Evolutionary conservation across 2,329 filamentous ascomycete genomes (phyloP).

Genomic region (Rosellinia necatrix): DNA sequence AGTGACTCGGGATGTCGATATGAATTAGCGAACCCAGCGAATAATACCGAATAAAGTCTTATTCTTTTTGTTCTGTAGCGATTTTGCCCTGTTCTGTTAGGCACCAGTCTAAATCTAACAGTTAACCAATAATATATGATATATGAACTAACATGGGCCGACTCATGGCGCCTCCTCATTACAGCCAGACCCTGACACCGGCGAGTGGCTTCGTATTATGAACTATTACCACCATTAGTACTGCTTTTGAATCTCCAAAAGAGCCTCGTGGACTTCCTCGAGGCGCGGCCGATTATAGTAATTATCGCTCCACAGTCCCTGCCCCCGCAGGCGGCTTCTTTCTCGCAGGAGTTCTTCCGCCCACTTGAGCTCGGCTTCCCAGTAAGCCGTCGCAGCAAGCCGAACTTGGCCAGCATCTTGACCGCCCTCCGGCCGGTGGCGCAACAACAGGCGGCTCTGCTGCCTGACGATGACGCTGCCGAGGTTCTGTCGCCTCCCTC

Average conservation of each 20-base stretch:
- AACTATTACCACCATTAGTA: neutral
- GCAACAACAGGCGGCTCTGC: constrained; percentile 52
- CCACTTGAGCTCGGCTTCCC: constrained; percentile 52
- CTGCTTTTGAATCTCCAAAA: constrained; percentile 34
- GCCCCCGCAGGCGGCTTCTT: constrained; percentile 44
- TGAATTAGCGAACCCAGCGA: neutral
- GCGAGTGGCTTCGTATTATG: neutral
- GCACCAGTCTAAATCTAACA: neutral
- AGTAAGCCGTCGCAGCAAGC: constrained; percentile 50
- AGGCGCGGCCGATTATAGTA: constrained; percentile 54
- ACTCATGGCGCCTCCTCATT: neutral
- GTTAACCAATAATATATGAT: neutral
- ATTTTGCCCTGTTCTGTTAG: neutral
- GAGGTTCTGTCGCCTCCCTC: constrained; percentile 51
- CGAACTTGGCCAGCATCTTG: constrained; percentile 43
- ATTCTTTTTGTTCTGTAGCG: neutral
- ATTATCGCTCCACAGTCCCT: constrained; percentile 55
- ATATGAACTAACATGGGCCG: neutral
- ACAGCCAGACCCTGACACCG: neutral
- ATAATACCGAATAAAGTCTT: constrained; percentile 1
- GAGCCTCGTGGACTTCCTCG: constrained; percentile 46
- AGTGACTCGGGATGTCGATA: neutral
- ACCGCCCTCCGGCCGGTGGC: constrained; percentile 39
- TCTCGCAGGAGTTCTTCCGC: constrained; percentile 53
- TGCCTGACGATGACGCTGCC: constrained; percentile 51